Evolutionary conservation across 2,329 filamentous ascomycete genomes (phyloP).

Genomic region (Hymenoscyphus repandus): DNA sequence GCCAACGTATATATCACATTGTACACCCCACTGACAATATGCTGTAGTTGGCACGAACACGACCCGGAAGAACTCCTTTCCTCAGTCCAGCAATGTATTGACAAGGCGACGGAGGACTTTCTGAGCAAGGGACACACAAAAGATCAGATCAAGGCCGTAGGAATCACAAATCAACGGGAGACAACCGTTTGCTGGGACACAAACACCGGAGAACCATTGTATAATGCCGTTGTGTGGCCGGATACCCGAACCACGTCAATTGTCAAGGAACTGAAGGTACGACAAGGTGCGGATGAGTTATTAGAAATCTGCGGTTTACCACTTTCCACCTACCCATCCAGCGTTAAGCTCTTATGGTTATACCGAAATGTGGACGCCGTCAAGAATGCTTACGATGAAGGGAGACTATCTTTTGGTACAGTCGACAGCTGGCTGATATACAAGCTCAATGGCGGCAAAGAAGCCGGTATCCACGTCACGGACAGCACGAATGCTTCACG

Average conservation of each 20-base stretch:
- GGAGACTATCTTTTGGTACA: conserved; percentile 70
- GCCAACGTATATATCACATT: background rate
- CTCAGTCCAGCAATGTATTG: conserved; percentile 71
- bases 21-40: conserved; percentile 11
- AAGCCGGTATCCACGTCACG: conserved; percentile 64
- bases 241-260: conserved; percentile 71
- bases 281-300: conserved; percentile 62
- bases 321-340: conserved; percentile 77
- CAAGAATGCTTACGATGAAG: conserved; percentile 64
- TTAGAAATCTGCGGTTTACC: conserved; percentile 67
- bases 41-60: conserved; percentile 74
- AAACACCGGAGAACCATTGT: conserved; percentile 67
- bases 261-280: conserved; percentile 65
- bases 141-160: conserved; percentile 66
- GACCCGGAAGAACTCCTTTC: conserved; percentile 69
- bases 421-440: conserved; percentile 78
- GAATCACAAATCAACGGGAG: conserved; percentile 77
- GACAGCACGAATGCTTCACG: conserved; percentile 79
- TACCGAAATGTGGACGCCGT: conserved; percentile 63
- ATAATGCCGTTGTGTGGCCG: conserved; percentile 82
- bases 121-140: conserved; percentile 60
- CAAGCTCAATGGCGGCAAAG: conserved; percentile 67
- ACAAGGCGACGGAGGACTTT: conserved; percentile 66
- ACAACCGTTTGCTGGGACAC: conserved; percentile 77
- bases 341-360: conserved; percentile 74